phyloP scores from a whole-genome alignment of 2,329 filamentous ascomycete species.

The Fusarium sp. region DNA sequence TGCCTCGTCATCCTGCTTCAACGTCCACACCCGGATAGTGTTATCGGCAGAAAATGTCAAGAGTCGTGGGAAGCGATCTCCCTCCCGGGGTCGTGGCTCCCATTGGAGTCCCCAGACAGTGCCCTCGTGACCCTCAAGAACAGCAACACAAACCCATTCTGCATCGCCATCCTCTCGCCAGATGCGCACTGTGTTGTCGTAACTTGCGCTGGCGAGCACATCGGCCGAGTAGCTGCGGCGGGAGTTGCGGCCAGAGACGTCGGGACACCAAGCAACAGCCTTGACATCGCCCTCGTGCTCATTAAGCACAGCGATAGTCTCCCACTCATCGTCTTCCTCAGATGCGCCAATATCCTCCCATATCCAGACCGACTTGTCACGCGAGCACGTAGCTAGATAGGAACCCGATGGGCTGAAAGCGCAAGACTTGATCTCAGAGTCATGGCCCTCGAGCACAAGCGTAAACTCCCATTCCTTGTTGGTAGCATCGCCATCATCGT shows the following conservation, averaged over 20 bases:
- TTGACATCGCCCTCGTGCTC: constrained; percentile 98
- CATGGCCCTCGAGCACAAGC: constrained; percentile 92
- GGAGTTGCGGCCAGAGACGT: constrained; percentile 62
- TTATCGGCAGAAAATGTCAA: constrained; percentile 88
- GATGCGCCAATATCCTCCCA: constrained; percentile 88
- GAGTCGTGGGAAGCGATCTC: constrained; percentile 68
- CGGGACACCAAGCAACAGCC: constrained; percentile 90
- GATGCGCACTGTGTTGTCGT: constrained; percentile 89
- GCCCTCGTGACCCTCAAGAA: constrained; percentile 81
- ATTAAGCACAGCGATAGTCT: constrained; percentile 93
- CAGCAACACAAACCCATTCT: constrained; percentile 91
- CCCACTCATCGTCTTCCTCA: constrained; percentile 92
- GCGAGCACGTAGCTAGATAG: constrained; percentile 87
- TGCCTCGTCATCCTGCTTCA: constrained; percentile 64
- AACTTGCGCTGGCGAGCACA: constrained; percentile 88
- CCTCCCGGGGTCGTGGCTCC: constrained; percentile 61
- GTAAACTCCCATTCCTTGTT: constrained; percentile 93
- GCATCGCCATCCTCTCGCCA: constrained; percentile 90
- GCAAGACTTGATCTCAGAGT: constrained; percentile 89
- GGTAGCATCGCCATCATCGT: constrained; percentile 61
- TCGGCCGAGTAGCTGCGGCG: constrained; percentile 69
- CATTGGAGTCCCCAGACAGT: constrained; percentile 93
- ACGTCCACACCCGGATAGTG: constrained; percentile 82
- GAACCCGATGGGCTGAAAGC: constrained; percentile 79
- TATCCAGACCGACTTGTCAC: constrained; percentile 97